Evolutionary conservation across 2,329 filamentous ascomycete genomes (phyloP).

Genomic region (Berkeleyomyces basicola): DNA sequence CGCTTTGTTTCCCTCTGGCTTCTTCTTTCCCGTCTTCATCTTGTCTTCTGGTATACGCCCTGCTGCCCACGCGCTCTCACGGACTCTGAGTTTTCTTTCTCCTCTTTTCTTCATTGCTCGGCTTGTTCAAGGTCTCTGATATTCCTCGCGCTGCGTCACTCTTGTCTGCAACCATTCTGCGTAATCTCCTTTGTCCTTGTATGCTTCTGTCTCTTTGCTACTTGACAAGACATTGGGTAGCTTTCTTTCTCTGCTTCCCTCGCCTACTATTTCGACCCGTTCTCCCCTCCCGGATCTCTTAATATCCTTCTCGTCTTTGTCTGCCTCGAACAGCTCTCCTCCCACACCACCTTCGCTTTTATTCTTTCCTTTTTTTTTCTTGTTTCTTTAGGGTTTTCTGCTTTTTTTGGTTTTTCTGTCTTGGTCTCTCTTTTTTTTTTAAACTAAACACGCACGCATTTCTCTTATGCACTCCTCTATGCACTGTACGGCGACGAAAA

Average conservation of each 20-base stretch:
- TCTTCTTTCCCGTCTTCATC: neutral
- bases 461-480: neutral
- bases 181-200: neutral
- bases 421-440: neutral
- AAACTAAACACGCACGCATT: neutral
- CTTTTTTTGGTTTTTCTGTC: neutral
- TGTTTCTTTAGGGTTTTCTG: neutral
- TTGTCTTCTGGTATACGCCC: slow-evolving; percentile 1
- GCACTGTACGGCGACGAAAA: slow-evolving; percentile 1
- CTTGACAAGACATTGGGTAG: neutral
- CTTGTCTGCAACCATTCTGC: neutral
- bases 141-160: neutral
- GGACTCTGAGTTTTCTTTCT: slow-evolving; percentile 1
- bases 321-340: neutral
- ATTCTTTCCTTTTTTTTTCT: neutral
- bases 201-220: neutral
- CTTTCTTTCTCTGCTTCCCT: neutral
- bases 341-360: neutral
- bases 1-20: neutral
- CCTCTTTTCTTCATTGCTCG: neutral
- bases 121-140: neutral
- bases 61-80: slow-evolving; percentile 1
- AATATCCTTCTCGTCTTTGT: neutral
- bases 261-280: neutral
- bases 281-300: neutral